Evolutionary conservation across 78 protist genomes (phyloP).

Genomic region (Dictyostelium brefeldianum): DNA sequence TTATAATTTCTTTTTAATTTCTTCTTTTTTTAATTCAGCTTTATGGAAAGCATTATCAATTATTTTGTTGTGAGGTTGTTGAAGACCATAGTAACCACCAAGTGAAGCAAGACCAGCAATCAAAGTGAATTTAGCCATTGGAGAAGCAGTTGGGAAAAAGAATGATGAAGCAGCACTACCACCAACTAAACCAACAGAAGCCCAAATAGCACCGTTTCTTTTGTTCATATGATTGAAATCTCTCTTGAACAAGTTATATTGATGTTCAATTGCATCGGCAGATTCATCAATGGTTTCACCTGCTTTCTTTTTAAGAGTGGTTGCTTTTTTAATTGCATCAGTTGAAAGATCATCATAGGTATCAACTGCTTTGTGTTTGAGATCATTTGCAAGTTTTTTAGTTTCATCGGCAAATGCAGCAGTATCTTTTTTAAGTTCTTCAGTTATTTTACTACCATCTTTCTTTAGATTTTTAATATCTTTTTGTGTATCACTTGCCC

Average conservation of each 20-base stretch:
- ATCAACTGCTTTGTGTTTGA: neutral
- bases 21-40: neutral
- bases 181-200: constrained; percentile 57
- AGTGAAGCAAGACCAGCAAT: constrained; percentile 45
- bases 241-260: neutral
- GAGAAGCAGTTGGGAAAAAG: constrained; percentile 28
- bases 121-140: constrained; percentile 8
- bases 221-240: constrained; percentile 20
- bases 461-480: neutral
- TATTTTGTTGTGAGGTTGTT: constrained; percentile 4
- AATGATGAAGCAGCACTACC: constrained; percentile 31
- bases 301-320: neutral
- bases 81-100: constrained; percentile 66
- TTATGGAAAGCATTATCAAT: neutral
- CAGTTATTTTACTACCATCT: neutral
- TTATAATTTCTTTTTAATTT: constrained; percentile 12
- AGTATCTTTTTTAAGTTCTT: neutral
- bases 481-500: neutral
- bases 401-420: neutral
- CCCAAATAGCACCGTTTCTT: constrained; percentile 58
- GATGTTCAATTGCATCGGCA: constrained; percentile 18
- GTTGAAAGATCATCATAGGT: neutral
- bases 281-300: constrained; percentile 37
- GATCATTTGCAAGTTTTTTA: neutral
- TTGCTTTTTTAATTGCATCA: neutral